phyloP scores from a whole-genome alignment of 2,329 filamentous ascomycete species.

The Botrytis galanthina region DNA sequence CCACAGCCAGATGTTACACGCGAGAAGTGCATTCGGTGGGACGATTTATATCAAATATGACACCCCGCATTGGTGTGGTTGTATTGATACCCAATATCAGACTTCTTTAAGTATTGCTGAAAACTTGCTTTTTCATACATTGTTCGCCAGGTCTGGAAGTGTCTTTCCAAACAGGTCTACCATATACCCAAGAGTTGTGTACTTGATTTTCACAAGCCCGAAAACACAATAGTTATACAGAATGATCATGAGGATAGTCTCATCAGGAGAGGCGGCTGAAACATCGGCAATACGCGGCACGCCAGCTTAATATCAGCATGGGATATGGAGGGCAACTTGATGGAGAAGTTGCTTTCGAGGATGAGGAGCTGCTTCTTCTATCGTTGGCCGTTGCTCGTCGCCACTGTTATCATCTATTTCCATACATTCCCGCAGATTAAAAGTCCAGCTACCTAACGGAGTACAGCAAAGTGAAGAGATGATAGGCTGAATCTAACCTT shows the following conservation, averaged over 20 bases:
- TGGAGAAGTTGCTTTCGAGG: neutral
- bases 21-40: neutral
- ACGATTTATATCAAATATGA: slow-evolving; percentile 4
- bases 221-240: slow-evolving; percentile 6
- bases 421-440: neutral
- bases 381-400: neutral
- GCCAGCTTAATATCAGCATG: neutral
- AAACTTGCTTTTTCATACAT: neutral
- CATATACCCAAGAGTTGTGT: neutral
- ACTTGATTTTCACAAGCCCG: neutral
- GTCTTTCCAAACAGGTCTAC: neutral
- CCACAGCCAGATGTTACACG: neutral
- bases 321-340: neutral
- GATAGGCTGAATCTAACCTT: neutral
- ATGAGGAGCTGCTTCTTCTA: neutral
- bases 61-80: slow-evolving; percentile 8
- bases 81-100: slow-evolving; percentile 4
- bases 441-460: neutral
- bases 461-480: neutral
- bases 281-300: slow-evolving; percentile 7
- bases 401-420: neutral
- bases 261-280: neutral
- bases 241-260: slow-evolving; percentile 15
- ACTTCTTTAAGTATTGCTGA: neutral
- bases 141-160: neutral